phyloP scores from a whole-genome alignment of 495 filamentous ascomycete genomes.

The Talaromyces stipitatus region DNA sequence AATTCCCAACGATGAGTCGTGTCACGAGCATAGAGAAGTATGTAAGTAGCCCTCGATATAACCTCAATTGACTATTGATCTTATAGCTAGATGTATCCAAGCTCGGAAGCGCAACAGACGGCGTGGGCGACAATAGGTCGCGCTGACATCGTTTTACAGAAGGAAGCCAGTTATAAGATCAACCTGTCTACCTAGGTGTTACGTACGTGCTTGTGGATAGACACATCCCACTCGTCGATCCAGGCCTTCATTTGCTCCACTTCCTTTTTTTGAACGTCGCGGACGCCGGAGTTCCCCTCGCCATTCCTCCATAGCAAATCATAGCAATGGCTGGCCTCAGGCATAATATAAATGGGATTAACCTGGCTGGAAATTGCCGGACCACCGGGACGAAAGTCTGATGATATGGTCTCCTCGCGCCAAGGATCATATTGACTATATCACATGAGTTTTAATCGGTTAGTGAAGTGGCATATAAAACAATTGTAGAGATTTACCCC shows the following conservation, averaged over 20 bases:
- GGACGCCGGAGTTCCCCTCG: conserved; percentile 22
- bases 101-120: too few species aligned
- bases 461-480: not conserved
- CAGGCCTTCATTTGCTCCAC: conserved; percentile 41
- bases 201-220: too few species aligned
- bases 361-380: conserved; percentile 34
- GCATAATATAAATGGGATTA: conserved; percentile 47
- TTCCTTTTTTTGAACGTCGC: conserved; percentile 31
- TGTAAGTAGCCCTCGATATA: too few species aligned
- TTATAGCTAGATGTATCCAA: too few species aligned
- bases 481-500: conserved; percentile 25
- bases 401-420: conserved; percentile 44
- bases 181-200: too few species aligned
- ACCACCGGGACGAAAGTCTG: conserved; percentile 45
- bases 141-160: too few species aligned
- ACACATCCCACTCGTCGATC: conserved; percentile 36
- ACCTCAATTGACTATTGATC: too few species aligned
- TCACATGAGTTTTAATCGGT: not conserved
- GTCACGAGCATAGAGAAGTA: too few species aligned
- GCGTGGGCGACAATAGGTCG: too few species aligned
- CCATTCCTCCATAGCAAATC: conserved; percentile 43
- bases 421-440: conserved; percentile 51
- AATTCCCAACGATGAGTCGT: too few species aligned
- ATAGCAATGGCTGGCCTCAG: conserved; percentile 45
- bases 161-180: too few species aligned